A percentile compares a stretch with the other conserved stretches of the same genome.
These are phyloP conservation scores for Heliocybe sulcata DNA, from an alignment of 1,284 basidiomycete genomes.

Conservation along the genomic window DNA sequence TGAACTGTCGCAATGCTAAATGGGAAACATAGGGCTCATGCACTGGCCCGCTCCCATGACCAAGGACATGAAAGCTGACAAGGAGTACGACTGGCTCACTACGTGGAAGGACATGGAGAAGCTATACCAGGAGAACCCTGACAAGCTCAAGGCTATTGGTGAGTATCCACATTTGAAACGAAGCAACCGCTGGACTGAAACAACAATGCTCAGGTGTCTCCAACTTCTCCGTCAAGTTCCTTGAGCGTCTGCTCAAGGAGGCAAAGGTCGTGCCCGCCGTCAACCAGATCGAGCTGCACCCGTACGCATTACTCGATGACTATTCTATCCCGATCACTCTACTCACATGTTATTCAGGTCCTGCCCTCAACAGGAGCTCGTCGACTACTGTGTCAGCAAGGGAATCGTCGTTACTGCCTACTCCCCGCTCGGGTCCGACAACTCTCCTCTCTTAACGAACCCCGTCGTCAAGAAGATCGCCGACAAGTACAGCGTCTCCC, in stretches of 20 bases:
- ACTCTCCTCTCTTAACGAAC: slow-evolving; percentile 62
- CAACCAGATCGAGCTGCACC: slow-evolving; percentile 78
- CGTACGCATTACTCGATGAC: slow-evolving; percentile 30
- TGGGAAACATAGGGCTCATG: slow-evolving; percentile 51
- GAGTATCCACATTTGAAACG: no score
- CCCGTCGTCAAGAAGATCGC: slow-evolving; percentile 48
- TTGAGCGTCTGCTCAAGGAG: slow-evolving; percentile 50
- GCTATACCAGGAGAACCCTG: slow-evolving; percentile 51
- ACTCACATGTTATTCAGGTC: slow-evolving; percentile 29
- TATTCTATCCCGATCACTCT: background rate
- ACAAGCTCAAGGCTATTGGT: slow-evolving; percentile 73
- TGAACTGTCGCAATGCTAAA: background rate
- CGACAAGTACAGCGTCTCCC: slow-evolving; percentile 40
- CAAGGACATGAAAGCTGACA: slow-evolving; percentile 39
- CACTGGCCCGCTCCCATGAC: slow-evolving; percentile 72
- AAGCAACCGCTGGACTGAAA: background rate
- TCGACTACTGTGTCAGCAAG: slow-evolving; percentile 51
- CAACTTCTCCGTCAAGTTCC: slow-evolving; percentile 58
- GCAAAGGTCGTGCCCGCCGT: slow-evolving; percentile 69
- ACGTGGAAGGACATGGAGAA: slow-evolving; percentile 80
- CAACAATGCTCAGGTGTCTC: slow-evolving; percentile 43
- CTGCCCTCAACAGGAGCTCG: slow-evolving; percentile 56
- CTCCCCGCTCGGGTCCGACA: slow-evolving; percentile 73
- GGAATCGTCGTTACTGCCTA: slow-evolving; percentile 70
- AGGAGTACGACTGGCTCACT: slow-evolving; percentile 55